Conservation (phyloP, 1,284 basidiomycete species). For the Trichosporon faecale region DNA sequence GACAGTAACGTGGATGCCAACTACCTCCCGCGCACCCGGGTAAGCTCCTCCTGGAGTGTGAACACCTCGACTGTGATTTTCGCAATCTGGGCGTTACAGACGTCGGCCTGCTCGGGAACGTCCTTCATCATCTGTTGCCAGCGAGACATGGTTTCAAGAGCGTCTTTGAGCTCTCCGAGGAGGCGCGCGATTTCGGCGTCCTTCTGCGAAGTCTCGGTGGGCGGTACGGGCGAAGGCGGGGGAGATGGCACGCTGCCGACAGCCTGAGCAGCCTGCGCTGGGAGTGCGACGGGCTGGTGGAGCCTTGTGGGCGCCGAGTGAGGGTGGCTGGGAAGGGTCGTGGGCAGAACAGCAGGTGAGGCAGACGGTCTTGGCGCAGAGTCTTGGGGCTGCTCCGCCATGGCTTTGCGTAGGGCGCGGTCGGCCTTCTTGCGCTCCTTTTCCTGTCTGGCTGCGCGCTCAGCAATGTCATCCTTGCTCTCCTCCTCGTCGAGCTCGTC, state of each 20-base stretch:
- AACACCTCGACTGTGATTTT: background rate
- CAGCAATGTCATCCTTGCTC: background rate
- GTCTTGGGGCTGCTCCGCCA: background rate
- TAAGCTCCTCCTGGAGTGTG: background rate
- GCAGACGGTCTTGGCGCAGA: background rate
- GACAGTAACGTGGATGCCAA: background rate
- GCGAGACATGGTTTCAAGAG: background rate
- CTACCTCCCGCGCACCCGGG: background rate
- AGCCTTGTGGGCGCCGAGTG: too few relatives aligned
- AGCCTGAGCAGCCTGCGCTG: background rate
- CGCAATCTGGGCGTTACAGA: background rate
- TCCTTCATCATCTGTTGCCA: background rate
- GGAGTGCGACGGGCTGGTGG: background rate
- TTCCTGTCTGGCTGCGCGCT: background rate
- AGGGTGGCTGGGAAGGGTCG: background rate
- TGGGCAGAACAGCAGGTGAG: background rate
- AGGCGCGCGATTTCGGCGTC: background rate
- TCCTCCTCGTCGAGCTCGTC: conserved; percentile 6
- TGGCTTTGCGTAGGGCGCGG: background rate
- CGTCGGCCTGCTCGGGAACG: background rate
- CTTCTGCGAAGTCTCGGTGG: background rate
- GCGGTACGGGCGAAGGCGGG: background rate
- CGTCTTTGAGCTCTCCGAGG: background rate
- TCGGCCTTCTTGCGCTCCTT: background rate
- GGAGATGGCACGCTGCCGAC: background rate